Base-by-base conservation (phyloP, 148 eudicot species). In the Oxyria digyna region DNA sequence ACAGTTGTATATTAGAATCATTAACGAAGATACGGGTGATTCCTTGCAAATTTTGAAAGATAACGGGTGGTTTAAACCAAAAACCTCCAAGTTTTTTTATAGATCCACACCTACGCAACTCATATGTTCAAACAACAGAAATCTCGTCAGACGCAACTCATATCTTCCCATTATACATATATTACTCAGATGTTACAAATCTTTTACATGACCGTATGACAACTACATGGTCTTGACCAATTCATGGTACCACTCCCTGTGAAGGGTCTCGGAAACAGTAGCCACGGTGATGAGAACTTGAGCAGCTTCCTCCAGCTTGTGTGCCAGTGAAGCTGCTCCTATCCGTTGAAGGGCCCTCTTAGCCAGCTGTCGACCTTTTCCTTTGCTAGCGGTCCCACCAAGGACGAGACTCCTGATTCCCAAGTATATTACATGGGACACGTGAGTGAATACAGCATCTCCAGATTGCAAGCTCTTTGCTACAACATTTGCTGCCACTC, bases 401-500 rank as follows among this genome's bases (percentile, higher is more conserved):
- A 85, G 82, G 33, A 83, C 69, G 6, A 78, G 69, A 2, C 77
- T 82, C 42, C 85, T 71, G 54, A 71, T 73, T 23, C 85, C 87
- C 71, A 77, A 9, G 70, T 73, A 75, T 27, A 85, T 73, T 8
- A 78, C 78, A 41, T 78, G 80, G 54, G 85, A 85, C 11, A 85
- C 83, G 5, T 70, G 74, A 0, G 74, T 48, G 71, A 85, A 83
- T 21, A 85, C 67, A 2, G 78, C 55, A 41, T 85, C 83, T 67
- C 85, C 89, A 20, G 85, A 70, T 77, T 77, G 73, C 71, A 85
- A 66, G 77, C 89, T 83, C 74, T 83, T 85, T 67, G 77, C 71
- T 27, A 85, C 69, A 82, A 83, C 76, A 73, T 76, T 85, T n/a
- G 80, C 73, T 72, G 83, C 77, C 6, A 83, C 69, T 23, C 65